Evolutionary conservation across 2,329 filamentous ascomycete species (phyloP).

Genomic region (Exophiala oligosperma): DNA sequence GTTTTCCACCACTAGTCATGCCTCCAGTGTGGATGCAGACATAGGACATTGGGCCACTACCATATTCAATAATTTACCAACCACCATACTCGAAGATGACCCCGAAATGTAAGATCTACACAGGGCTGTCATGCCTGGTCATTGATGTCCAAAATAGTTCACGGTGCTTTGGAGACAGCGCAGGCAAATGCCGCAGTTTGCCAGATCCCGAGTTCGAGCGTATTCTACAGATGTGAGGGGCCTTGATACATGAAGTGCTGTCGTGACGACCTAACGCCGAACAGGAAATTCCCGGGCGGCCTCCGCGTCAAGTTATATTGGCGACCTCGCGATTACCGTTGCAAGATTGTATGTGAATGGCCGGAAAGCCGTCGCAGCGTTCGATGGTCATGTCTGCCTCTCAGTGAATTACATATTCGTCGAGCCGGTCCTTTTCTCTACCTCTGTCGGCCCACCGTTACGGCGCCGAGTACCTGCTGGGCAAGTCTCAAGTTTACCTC

Average conservation of each 20-base stretch:
- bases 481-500: constrained; percentile 54
- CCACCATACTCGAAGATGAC: constrained; percentile 25
- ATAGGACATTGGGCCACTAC: constrained; percentile 44
- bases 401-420: constrained; percentile 47
- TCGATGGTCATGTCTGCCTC: constrained; percentile 49
- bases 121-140: background rate
- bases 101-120: constrained; percentile 9
- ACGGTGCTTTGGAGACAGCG: constrained; percentile 14
- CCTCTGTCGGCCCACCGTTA: constrained; percentile 37
- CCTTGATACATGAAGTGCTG: no score
- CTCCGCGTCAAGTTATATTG: constrained; percentile 46
- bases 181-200: constrained; percentile 2
- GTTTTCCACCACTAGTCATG: constrained; percentile 26
- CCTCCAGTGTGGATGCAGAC: constrained; percentile 25
- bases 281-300: constrained; percentile 25
- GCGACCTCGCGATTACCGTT: constrained; percentile 51
- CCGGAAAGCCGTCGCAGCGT: constrained; percentile 43
- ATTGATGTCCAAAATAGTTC: constrained; percentile 13
- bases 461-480: constrained; percentile 43
- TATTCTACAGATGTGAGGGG: constrained; percentile 20
- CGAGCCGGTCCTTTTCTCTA: constrained; percentile 41
- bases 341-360: constrained; percentile 55
- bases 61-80: constrained; percentile 35
- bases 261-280: background rate
- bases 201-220: constrained; percentile 20